These are phyloP conservation scores for Ascochyta lentis DNA, from an alignment of 2,329 filamentous ascomycete species.

Conservation along the genomic window DNA sequence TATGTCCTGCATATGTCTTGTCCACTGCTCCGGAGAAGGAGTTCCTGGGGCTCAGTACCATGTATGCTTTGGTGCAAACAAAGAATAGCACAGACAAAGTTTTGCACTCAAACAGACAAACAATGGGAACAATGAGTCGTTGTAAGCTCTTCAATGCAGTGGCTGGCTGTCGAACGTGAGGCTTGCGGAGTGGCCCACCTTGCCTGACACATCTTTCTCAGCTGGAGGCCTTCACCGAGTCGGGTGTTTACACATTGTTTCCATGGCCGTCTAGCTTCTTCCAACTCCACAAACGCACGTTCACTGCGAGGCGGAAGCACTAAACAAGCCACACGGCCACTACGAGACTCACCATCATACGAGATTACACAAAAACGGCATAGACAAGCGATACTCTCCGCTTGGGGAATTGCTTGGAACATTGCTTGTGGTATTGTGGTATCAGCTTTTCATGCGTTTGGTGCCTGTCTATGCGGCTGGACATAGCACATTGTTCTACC, in stretches of 20 bases:
- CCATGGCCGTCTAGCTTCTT: slow-evolving; percentile 9
- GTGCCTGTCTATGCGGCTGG: background rate
- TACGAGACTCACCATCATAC: slow-evolving; percentile 4
- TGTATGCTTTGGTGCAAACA: background rate
- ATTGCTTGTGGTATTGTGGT: background rate
- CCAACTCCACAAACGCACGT: slow-evolving; percentile 1
- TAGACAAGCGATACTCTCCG: background rate
- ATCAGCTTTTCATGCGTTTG: background rate
- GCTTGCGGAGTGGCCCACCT: slow-evolving; percentile 1
- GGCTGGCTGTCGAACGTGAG: slow-evolving; percentile 7
- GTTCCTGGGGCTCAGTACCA: background rate
- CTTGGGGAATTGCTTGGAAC: slow-evolving; percentile 4
- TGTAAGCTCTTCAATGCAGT: background rate
- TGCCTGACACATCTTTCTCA: slow-evolving; percentile 5
- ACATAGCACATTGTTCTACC: slow-evolving; percentile 1
- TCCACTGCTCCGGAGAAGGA: background rate
- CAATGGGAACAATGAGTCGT: slow-evolving; percentile 2
- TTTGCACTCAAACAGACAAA: slow-evolving; percentile 5
- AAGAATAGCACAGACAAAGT: slow-evolving; percentile 5
- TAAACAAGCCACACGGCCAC: slow-evolving; percentile 14
- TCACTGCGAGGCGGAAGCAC: slow-evolving; percentile 1
- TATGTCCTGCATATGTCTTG: background rate
- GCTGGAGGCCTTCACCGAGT: slow-evolving; percentile 5
- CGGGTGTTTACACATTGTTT: slow-evolving; percentile 6
- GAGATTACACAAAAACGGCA: background rate